Base-by-base conservation (phyloP, 345 rosid species). In the Anastatica hierochuntica region DNA sequence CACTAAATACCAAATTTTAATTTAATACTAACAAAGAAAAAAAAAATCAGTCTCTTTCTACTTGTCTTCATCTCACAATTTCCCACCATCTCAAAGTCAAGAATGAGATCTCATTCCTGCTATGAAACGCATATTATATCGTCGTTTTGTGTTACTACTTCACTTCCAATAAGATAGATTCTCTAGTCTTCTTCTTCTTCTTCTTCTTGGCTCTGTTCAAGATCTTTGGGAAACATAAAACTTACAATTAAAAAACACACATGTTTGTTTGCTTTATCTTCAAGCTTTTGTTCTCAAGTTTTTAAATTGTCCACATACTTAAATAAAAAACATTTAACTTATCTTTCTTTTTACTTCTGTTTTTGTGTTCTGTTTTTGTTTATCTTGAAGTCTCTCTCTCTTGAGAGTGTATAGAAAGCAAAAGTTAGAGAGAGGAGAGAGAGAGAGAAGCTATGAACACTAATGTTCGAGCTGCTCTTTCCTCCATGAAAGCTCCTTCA, bases 231-330 rank as follows among this genome's bases (percentile, higher is more conserved):
- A n/a, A n/a, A n/a, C n/a, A n/a, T n/a, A n/a, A n/a, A n/a, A n/a
- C n/a, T n/a, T n/a, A n/a, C n/a, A n/a, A n/a, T n/a, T n/a, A n/a
- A n/a, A n/a, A n/a, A n/a, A n/a, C n/a, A n/a, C n/a, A n/a, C n/a
- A n/a, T n/a, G 44, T 45, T 59, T 49, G 74, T 53, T 74, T 69
- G 78, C 70, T 77, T 67, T 54, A 47, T 67, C 73, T 75, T 76
- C 76, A 79, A 70, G 78, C 79, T 76, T 83, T 85, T 89, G 82
- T 92, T 78, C 79, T 63, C 65, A 56, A 51, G 14, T 52, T 47
- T 31, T 19, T 67, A 49, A 24, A 39, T 19, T 49, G n/a, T n/a
- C 5, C 7, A 17, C 48, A 52, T 34, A 55, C 40, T 43, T 24
- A n/a, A n/a, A n/a, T 30, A 45, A 18, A 24, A 31, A 24, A 31